A percentile compares a stretch with the other conserved stretches of the same genome.
phyloP scores from a whole-genome alignment of 2,329 filamentous ascomycete genomes.

The Dothideomycetidae sp. region DNA sequence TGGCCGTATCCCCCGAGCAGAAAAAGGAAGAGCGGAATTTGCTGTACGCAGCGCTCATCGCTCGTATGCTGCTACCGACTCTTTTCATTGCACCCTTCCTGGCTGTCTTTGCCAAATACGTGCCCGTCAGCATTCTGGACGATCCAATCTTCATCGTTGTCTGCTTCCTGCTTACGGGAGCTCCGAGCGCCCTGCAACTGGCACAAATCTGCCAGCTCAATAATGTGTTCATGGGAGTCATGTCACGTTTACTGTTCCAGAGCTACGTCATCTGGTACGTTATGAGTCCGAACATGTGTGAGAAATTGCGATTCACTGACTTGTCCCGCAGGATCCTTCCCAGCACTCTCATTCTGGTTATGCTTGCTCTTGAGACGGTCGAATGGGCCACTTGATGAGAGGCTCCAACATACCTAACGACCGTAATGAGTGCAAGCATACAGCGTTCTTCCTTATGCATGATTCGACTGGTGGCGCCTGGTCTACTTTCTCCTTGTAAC shows the following conservation, averaged over 20 bases:
- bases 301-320: too few species aligned
- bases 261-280: conserved; percentile 88
- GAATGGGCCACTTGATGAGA: conserved; percentile 69
- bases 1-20: conserved; percentile 55
- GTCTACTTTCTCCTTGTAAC: too few species aligned
- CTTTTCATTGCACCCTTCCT: conserved; percentile 84
- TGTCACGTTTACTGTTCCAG: conserved; percentile 87
- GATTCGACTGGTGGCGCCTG: too few species aligned
- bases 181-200: conserved; percentile 82
- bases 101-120: conserved; percentile 74
- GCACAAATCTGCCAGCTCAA: conserved; percentile 99
- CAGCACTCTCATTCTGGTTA: conserved; percentile 77
- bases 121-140: conserved; percentile 85
- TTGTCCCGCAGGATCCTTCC: conserved; percentile 61
- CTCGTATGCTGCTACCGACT: conserved; percentile 85
- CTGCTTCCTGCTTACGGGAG: conserved; percentile 88
- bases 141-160: conserved; percentile 98
- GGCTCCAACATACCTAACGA: too few species aligned
- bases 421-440: too few species aligned
- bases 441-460: too few species aligned
- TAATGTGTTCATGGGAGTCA: conserved; percentile 84
- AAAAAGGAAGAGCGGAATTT: conserved; percentile 55
- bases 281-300: too few species aligned
- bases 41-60: conserved; percentile 69
- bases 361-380: conserved; percentile 82